Percentiles rank a stretch among this genome's conserved stretches.
Conservation (phyloP, 2,329 filamentous ascomycete genomes). For the Fusarium mexicanum region DNA sequence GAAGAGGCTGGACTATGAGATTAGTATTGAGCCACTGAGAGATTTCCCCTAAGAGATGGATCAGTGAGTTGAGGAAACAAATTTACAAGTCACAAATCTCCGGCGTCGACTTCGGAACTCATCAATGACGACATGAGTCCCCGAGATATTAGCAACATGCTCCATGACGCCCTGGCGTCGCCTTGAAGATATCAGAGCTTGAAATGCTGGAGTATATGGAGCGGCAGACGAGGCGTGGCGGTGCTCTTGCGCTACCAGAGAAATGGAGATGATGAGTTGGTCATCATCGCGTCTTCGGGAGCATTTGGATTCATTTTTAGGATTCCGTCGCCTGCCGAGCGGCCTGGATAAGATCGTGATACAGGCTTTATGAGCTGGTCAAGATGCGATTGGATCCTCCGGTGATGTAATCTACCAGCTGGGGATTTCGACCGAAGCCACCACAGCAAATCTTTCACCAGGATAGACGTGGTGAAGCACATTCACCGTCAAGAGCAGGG, state of each 20-base stretch:
- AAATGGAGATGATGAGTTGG: slow-evolving; percentile 23
- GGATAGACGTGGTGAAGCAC: not conserved
- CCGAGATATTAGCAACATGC: slow-evolving; percentile 40
- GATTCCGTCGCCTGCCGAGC: not conserved
- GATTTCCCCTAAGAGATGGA: not conserved
- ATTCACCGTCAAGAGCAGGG: not conserved
- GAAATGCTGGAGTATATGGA: slow-evolving; percentile 48
- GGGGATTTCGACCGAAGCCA: not conserved
- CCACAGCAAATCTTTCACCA: not conserved
- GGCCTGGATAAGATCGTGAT: not conserved
- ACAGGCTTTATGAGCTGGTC: not conserved
- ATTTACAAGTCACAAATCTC: slow-evolving; percentile 35
- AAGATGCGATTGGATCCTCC: not conserved
- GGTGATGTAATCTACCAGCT: not conserved
- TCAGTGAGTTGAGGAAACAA: not conserved
- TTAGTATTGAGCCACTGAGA: slow-evolving; percentile 16
- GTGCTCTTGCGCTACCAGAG: slow-evolving; percentile 41
- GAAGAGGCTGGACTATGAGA: slow-evolving; percentile 18
- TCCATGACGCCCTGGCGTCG: slow-evolving; percentile 39
- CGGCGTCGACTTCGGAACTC: slow-evolving; percentile 46
- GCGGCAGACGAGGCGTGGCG: slow-evolving; percentile 40
- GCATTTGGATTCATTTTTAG: slow-evolving; percentile 34
- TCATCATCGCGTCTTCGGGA: slow-evolving; percentile 39
- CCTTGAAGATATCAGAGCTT: slow-evolving; percentile 44
- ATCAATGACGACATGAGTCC: slow-evolving; percentile 35